Evolutionary conservation across 495 filamentous ascomycete species (phyloP), one percentile per base, ranked within the genome.

Genomic region (Aspergillus mulundensis): DNA sequence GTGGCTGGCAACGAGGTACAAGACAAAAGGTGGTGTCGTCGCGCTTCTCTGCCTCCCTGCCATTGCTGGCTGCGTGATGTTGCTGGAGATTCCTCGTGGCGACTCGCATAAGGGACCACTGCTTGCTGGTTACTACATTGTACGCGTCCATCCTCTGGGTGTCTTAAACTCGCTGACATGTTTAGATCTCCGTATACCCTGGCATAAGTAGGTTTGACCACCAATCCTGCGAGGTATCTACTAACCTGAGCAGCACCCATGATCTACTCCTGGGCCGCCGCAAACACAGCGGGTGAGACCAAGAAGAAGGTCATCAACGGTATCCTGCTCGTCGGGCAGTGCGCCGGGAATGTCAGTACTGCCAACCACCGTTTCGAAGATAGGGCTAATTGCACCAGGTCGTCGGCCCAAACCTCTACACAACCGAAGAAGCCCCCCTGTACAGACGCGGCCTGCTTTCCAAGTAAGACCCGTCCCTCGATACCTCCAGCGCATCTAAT

Each of bases 211-310:
- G 20, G 71, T 24, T 10, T 7, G 11, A 10, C 28, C n/a, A n/a
- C 14, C 1, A 20, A 11, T 3, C 20, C 12, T 19, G 2, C n/a
- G n/a, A n/a, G n/a, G n/a, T n/a, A n/a, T n/a, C 72, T 67, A 71
- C 61, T 66, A 70, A 62, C 73, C 60, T 2, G 63, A 7, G 60
- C 70, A 67, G 80, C 81, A 7, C 83, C 83, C 1, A 62, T 86
- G 52, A 81, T 86, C 50, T 85, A 85, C 68, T 81, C 80, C 1
- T 86, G 82, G 82, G 79, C 77, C 1, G 77, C 80, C 0, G 81
- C 75, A 56, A 86, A 86, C 61, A 86, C 83, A 0, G 82, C 79
- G 0, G 83, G 83, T 10, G 82, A 86, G 55, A 85, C 83, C 6
- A 86, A 86, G 68, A 78, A 79, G 58, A 85, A 85, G 56, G 71